Conservation (phyloP, 2,329 filamentous ascomycete species). For the Neonectria neomacrospora region DNA sequence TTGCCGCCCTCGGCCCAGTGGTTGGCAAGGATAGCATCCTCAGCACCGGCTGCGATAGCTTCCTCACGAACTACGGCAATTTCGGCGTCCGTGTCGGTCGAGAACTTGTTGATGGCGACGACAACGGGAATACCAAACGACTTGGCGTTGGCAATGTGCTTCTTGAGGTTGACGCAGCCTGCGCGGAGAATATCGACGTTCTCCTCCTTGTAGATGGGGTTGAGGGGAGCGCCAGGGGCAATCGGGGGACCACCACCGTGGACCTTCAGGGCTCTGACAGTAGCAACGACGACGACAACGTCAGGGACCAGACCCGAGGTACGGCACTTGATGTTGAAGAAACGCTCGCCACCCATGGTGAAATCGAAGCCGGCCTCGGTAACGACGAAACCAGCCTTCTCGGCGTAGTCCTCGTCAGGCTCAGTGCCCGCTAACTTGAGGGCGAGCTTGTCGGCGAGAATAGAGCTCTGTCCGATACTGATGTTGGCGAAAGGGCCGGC, state of each 20-base stretch:
- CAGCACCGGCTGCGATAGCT: slow-evolving; percentile 88
- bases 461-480: slow-evolving; percentile 94
- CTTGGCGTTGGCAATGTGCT: slow-evolving; percentile 93
- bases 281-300: slow-evolving; percentile 94
- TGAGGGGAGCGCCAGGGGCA: slow-evolving; percentile 83
- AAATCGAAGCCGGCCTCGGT: slow-evolving; percentile 99
- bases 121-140: slow-evolving; percentile 92
- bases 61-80: slow-evolving; percentile 90
- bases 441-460: slow-evolving; percentile 93
- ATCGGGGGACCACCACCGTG: slow-evolving; percentile 97
- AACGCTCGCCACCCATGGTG: slow-evolving; percentile 98
- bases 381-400: slow-evolving; percentile 91
- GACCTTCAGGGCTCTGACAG: slow-evolving; percentile 94
- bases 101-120: slow-evolving; percentile 96
- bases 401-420: slow-evolving; percentile 83
- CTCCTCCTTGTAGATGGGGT: slow-evolving; percentile 90
- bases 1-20: slow-evolving; percentile 97
- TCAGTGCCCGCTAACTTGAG: slow-evolving; percentile 96
- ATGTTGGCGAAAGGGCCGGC: slow-evolving; percentile 99
- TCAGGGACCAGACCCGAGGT: slow-evolving; percentile 93
- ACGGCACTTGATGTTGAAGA: slow-evolving; percentile 99
- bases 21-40: slow-evolving; percentile 92
- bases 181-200: slow-evolving; percentile 90
- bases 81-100: slow-evolving; percentile 93
- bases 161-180: slow-evolving; percentile 93